Evolutionary conservation across 2,329 filamentous ascomycete genomes (phyloP), one percentile per base, ranked within the genome.

Genomic region (Ambrosiella beaveri): DNA sequence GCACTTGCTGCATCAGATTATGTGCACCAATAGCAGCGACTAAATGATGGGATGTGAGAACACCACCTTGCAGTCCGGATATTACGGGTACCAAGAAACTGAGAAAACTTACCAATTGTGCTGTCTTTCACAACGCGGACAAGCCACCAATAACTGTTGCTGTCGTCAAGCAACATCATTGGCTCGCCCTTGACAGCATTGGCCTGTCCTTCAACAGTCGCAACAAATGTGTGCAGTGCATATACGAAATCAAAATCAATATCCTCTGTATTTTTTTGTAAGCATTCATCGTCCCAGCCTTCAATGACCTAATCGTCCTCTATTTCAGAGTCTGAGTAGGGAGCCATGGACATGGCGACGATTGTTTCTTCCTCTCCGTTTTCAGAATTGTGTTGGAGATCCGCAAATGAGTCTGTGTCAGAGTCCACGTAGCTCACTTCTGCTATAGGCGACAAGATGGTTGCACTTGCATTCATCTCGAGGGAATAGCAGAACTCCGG

Each of bases 221-320:
- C 93, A 63, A 96, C 87, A 67, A 98, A 98, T 1, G 91, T 98
- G 69, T 97, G 93, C 60, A 98, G 76, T 36, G 93, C 93, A 73
- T 98, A 98, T 61, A 98, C 93, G 72, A 97, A 97, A 70, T 97
- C 91, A 75, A 98, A 97, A 77, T 98, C 93, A 71, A 98, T 98
- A 67, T 98, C 93, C 80, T 98, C 93, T 97, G 76, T 71, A 71
- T 84, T 78, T 78, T 35, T n/a, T 19, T 81, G 86, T 95, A 89
- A 95, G 88, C 84, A 85, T 75, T 86, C 80, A 73, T 78, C 78
- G 70, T 77, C 82, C 84, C 83, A 90, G 61, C 82, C 84, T 64
- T 79, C 82, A 69, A 86, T 81, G 75, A 85, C 70, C 54, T 11
- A 44, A 40, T 57, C 35, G 12, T n/a, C 19, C n/a, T 54, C 47